These are phyloP conservation scores for Sinapis alba DNA, from an alignment of 441 rosid genomes.

Conservation along the genomic window DNA sequence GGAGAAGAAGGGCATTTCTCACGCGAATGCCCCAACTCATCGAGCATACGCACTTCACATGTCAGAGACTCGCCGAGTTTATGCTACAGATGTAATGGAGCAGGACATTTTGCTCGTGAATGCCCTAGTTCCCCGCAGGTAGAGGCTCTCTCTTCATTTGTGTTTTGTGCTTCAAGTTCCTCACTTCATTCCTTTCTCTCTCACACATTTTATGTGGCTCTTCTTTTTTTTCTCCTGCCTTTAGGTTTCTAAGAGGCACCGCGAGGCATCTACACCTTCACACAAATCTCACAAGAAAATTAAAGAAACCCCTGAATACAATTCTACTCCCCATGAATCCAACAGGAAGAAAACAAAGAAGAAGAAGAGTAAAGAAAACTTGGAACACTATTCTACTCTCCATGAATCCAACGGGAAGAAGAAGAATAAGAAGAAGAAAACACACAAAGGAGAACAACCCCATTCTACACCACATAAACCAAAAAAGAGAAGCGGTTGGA, in stretches of 20 bases:
- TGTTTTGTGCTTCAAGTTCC: not conserved
- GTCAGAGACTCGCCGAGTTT: conserved; percentile 42
- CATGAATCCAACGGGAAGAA: conserved; percentile 43
- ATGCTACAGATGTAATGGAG: conserved; percentile 75
- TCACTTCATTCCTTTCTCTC: not conserved
- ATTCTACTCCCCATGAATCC: conserved; percentile 53
- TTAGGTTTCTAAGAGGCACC: conserved; percentile 59
- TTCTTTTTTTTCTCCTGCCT: conserved; percentile 8
- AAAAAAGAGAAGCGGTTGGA: conserved; percentile 50
- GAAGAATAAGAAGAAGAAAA: conserved; percentile 42
- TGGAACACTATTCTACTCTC: conserved; percentile 52
- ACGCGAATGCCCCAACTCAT: conserved; percentile 65
- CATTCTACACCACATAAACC: conserved; percentile 45
- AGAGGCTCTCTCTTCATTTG: conserved; percentile 12
- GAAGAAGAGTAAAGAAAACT: conserved; percentile 28
- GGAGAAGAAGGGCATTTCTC: conserved; percentile 86
- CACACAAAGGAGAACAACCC: conserved; percentile 41
- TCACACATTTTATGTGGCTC: conserved; percentile 15
- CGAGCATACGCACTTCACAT: conserved; percentile 41
- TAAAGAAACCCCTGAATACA: conserved; percentile 34
- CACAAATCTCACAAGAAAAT: not conserved
- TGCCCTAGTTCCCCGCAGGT: conserved; percentile 64
- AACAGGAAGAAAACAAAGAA: conserved; percentile 35
- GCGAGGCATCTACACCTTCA: conserved; percentile 44
- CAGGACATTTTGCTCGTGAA: conserved; percentile 89